These are phyloP conservation scores for Pistacia integerrima DNA, from an alignment of 345 rosid genomes.

Conservation along the genomic window DNA sequence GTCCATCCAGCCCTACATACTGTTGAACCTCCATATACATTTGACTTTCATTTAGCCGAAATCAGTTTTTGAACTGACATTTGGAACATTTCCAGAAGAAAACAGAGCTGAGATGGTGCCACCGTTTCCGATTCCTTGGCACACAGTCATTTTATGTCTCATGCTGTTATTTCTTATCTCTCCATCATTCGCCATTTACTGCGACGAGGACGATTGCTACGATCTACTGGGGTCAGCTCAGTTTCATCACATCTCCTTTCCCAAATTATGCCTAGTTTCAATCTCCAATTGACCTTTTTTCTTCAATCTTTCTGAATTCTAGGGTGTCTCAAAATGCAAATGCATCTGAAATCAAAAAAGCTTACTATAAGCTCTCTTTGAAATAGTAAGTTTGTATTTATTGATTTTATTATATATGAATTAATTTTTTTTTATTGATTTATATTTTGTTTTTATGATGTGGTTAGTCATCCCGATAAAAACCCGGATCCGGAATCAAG, in stretches of 20 bases:
- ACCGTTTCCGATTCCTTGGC: slow-evolving; percentile 57
- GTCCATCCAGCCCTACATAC: background rate
- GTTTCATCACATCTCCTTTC: slow-evolving; percentile 13
- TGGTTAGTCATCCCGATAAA: slow-evolving; percentile 87
- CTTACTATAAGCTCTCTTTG: slow-evolving; percentile 91
- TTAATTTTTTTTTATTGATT: slow-evolving; percentile 11
- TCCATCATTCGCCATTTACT: slow-evolving; percentile 78
- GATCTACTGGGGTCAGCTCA: slow-evolving; percentile 77
- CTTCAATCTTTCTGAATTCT: slow-evolving; percentile 14
- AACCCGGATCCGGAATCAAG: slow-evolving; percentile 95
- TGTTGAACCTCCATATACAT: background rate
- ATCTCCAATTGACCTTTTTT: background rate
- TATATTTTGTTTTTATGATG: slow-evolving; percentile 10
- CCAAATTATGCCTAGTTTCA: background rate
- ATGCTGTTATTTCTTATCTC: slow-evolving; percentile 41
- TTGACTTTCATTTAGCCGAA: background rate
- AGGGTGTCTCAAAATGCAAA: slow-evolving; percentile 91
- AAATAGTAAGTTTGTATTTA: slow-evolving; percentile 55
- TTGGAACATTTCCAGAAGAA: background rate
- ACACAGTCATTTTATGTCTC: slow-evolving; percentile 34
- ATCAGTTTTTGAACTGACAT: background rate
- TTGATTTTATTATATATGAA: slow-evolving; percentile 6
- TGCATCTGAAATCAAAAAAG: slow-evolving; percentile 90
- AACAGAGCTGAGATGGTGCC: slow-evolving; percentile 52
- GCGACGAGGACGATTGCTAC: slow-evolving; percentile 97